Evolutionary conservation across 2,329 filamentous ascomycete species (phyloP).

Genomic region (Aspergillus vadensis): DNA sequence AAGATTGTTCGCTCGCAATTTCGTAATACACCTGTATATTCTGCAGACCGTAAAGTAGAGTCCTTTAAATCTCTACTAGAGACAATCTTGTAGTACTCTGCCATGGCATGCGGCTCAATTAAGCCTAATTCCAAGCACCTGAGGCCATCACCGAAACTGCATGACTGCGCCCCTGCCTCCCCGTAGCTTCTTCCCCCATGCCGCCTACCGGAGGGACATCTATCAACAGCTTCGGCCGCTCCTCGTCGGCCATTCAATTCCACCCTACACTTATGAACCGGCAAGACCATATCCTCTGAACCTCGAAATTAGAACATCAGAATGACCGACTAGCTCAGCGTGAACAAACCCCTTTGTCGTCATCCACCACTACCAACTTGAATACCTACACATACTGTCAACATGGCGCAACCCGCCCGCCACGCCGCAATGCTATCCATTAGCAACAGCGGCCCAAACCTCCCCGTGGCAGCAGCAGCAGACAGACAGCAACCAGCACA

Average conservation of each 20-base stretch:
- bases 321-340: background rate
- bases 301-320: background rate
- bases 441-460: conserved; percentile 30
- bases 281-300: background rate
- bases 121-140: no score
- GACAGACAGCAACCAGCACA: conserved; percentile 32
- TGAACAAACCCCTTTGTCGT: background rate
- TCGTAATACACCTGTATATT: background rate
- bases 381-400: background rate
- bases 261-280: background rate
- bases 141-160: conserved; percentile 15
- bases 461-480: conserved; percentile 13
- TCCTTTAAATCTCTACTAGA: no score
- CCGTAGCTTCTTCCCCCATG: conserved; percentile 14
- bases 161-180: conserved; percentile 8
- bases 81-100: no score
- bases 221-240: background rate
- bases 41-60: no score
- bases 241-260: background rate
- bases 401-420: conserved; percentile 35
- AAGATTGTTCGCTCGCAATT: background rate
- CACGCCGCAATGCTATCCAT: conserved; percentile 37
- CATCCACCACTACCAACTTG: background rate
- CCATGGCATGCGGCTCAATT: no score
- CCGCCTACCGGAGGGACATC: background rate